Evolutionary conservation across 495 filamentous ascomycete species (phyloP).

Genomic region (Astrocystis sublimbata): DNA sequence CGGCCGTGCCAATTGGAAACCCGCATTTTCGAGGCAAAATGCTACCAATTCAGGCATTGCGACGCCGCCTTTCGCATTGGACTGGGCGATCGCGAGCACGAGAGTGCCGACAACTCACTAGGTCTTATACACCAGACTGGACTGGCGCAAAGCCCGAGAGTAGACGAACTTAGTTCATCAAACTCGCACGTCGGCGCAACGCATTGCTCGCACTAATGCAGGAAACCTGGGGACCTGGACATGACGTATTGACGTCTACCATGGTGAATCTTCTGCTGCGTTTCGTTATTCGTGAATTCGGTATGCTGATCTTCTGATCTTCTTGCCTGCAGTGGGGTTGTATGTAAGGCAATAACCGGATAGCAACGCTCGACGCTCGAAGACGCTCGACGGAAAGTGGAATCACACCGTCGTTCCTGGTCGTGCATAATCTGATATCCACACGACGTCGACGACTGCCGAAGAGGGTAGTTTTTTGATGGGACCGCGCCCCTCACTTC

Average conservation of each 20-base stretch:
- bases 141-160: not conserved
- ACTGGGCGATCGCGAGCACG: not conserved
- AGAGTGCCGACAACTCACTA: not conserved
- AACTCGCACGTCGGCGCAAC: not conserved
- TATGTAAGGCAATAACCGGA: not conserved
- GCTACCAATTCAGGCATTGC: too few species aligned
- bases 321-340: not conserved
- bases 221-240: too few species aligned
- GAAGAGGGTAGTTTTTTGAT: too few species aligned
- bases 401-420: not conserved
- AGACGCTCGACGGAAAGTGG: not conserved
- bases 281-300: too few species aligned
- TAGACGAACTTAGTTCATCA: not conserved
- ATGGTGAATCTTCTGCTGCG: too few species aligned
- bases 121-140: too few species aligned
- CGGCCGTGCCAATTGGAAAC: not conserved
- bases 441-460: too few species aligned
- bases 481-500: not conserved
- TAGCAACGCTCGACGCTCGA: too few species aligned
- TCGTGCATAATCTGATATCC: not conserved
- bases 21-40: not conserved
- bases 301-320: too few species aligned
- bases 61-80: not conserved
- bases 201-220: too few species aligned
- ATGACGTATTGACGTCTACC: too few species aligned